A percentile compares a stretch with the other conserved stretches of the same genome.
phyloP scores from a whole-genome alignment of 2,329 filamentous ascomycete species.

The Leptosphaerulina australis region DNA sequence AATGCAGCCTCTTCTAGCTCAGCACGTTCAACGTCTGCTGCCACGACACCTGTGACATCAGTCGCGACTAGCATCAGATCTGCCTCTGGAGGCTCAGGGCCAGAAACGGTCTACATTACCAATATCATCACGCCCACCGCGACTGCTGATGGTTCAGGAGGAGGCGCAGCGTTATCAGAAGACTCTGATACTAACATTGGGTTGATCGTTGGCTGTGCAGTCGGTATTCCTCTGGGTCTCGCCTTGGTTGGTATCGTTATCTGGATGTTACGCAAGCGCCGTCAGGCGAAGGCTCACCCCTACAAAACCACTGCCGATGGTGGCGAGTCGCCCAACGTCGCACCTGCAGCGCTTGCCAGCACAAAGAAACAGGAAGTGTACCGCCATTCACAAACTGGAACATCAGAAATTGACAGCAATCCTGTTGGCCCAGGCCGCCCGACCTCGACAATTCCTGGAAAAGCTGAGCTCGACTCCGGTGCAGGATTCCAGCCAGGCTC shows the following conservation, averaged over 20 bases:
- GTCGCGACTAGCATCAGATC: slow-evolving; percentile 27
- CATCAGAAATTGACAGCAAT: slow-evolving; percentile 39
- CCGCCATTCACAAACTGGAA: slow-evolving; percentile 22
- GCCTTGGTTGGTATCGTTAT: slow-evolving; percentile 38
- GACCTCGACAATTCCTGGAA: slow-evolving; percentile 34
- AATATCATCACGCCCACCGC: slow-evolving; percentile 25
- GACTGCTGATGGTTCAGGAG: slow-evolving; percentile 5
- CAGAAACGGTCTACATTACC: slow-evolving; percentile 31
- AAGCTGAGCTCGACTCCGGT: slow-evolving; percentile 41
- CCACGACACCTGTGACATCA: slow-evolving; percentile 33
- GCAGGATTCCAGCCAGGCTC: slow-evolving; percentile 34
- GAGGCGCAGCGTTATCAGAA: slow-evolving; percentile 5
- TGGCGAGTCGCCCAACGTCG: slow-evolving; percentile 25
- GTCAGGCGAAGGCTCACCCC: slow-evolving; percentile 26
- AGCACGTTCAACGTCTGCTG: slow-evolving; percentile 7
- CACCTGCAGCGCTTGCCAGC: slow-evolving; percentile 34
- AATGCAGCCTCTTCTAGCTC: slow-evolving; percentile 2
- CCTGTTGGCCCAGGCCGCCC: slow-evolving; percentile 39
- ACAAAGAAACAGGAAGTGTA: slow-evolving; percentile 29
- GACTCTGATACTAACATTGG: slow-evolving; percentile 32
- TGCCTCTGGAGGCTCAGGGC: slow-evolving; percentile 33
- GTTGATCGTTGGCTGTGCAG: slow-evolving; percentile 45
- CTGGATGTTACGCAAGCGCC: slow-evolving; percentile 43
- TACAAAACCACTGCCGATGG: slow-evolving; percentile 27
- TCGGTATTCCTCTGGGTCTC: slow-evolving; percentile 45